Evolutionary conservation across 2,329 filamentous ascomycete genomes (phyloP).

Genomic region (Colletotrichum limetticola): DNA sequence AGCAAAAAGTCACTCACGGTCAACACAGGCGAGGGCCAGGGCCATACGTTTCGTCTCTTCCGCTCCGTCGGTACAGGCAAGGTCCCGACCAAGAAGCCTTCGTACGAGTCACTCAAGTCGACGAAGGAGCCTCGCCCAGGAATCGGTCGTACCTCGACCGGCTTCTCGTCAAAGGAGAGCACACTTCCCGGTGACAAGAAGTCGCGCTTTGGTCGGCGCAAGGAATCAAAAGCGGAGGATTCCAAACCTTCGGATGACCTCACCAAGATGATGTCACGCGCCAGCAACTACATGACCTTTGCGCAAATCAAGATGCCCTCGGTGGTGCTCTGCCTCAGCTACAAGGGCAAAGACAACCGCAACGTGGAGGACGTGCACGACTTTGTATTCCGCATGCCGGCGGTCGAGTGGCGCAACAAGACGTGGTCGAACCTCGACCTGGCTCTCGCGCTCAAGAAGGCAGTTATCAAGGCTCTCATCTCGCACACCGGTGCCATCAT

Average conservation of each 20-base stretch:
- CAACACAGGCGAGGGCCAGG: constrained; percentile 54
- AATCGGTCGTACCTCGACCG: constrained; percentile 59
- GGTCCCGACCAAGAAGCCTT: constrained; percentile 62
- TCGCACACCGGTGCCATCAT: constrained; percentile 96
- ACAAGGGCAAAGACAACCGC: constrained; percentile 94
- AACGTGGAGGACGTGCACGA: constrained; percentile 98
- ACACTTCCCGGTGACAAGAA: constrained; percentile 57
- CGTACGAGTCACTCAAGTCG: constrained; percentile 65
- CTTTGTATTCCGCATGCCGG: constrained; percentile 95
- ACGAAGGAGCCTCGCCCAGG: constrained; percentile 52
- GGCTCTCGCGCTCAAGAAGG: constrained; percentile 91
- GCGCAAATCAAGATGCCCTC: constrained; percentile 95
- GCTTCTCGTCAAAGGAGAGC: constrained; percentile 53
- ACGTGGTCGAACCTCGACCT: constrained; percentile 98
- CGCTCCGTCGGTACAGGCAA: constrained; percentile 55
- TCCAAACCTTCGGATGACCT: constrained; percentile 85
- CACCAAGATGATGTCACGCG: constrained; percentile 94
- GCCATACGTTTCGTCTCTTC: constrained; percentile 64
- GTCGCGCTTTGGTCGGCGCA: constrained; percentile 65
- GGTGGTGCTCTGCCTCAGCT: constrained; percentile 93
- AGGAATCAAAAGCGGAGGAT: constrained; percentile 60
- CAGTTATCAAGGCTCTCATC: constrained; percentile 92
- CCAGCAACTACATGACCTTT: constrained; percentile 97
- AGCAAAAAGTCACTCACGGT: constrained; percentile 60
- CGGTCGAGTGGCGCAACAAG: constrained; percentile 97